Evolutionary conservation across 1,284 basidiomycete species (phyloP).

Genomic region (Fistulina hepatica): DNA sequence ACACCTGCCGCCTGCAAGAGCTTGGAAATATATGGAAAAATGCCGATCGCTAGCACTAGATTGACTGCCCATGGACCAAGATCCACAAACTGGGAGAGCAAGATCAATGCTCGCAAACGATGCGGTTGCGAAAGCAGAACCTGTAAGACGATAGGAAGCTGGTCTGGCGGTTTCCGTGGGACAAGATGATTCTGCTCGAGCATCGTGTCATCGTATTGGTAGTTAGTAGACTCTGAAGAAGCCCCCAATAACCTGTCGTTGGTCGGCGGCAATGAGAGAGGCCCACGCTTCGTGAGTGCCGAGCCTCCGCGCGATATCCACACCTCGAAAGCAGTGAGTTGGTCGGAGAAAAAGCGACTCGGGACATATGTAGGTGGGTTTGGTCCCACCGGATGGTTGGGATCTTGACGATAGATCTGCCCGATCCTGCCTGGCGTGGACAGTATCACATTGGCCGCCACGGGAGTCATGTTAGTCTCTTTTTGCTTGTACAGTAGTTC

Average conservation of each 20-base stretch:
- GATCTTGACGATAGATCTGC: slow-evolving; percentile 22
- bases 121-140: slow-evolving; percentile 95
- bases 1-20: slow-evolving; percentile 89
- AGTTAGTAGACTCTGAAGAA: slow-evolving; percentile 8
- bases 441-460: slow-evolving; percentile 13
- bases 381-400: slow-evolving; percentile 17
- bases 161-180: slow-evolving; percentile 85
- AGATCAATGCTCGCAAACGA: slow-evolving; percentile 87
- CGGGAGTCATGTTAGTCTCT: slow-evolving; percentile 28
- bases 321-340: slow-evolving; percentile 94
- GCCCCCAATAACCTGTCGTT: slow-evolving; percentile 23
- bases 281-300: slow-evolving; percentile 66
- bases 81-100: slow-evolving; percentile 97
- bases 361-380: slow-evolving; percentile 51
- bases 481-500: slow-evolving; percentile 66
- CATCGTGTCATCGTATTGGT: slow-evolving; percentile 17
- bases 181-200: slow-evolving; percentile 49
- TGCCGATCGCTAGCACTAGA: slow-evolving; percentile 93
- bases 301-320: slow-evolving; percentile 93
- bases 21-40: slow-evolving; percentile 98
- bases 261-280: slow-evolving; percentile 51
- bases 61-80: slow-evolving; percentile 98
- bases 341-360: slow-evolving; percentile 94
- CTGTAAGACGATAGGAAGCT: slow-evolving; percentile 95
- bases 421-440: slow-evolving; percentile 29